Evolutionary conservation across 2,329 filamentous ascomycete genomes (phyloP).

Genomic region (Paecilomyces sp.): DNA sequence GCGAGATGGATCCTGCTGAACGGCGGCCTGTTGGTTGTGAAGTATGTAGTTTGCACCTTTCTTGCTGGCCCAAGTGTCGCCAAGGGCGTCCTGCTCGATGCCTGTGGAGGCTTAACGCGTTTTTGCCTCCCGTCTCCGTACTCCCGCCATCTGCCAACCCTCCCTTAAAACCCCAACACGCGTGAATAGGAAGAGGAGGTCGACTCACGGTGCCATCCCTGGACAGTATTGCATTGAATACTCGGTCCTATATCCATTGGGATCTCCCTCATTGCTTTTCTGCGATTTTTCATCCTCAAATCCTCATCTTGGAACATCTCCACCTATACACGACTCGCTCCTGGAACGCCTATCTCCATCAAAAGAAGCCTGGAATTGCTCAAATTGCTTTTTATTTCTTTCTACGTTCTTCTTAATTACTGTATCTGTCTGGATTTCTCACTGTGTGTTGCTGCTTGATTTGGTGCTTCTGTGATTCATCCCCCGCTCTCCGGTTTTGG

Average conservation of each 20-base stretch:
- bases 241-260: background rate
- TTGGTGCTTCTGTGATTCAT: background rate
- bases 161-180: slow-evolving; percentile 2
- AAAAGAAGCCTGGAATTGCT: background rate
- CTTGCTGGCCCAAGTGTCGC: background rate
- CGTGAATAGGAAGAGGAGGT: background rate
- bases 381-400: background rate
- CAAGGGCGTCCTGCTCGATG: slow-evolving; percentile 1
- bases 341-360: background rate
- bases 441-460: background rate
- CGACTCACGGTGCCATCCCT: background rate
- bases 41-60: background rate
- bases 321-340: background rate
- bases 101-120: slow-evolving; percentile 6
- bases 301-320: background rate
- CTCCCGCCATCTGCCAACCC: slow-evolving; percentile 6
- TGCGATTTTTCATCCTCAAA: background rate
- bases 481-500: background rate
- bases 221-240: background rate
- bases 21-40: background rate
- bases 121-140: slow-evolving; percentile 6
- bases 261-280: background rate
- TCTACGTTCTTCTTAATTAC: background rate
- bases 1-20: background rate
- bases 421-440: background rate